Evolutionary conservation across 257 asterid species (phyloP).

Genomic region (Vinca minor): DNA sequence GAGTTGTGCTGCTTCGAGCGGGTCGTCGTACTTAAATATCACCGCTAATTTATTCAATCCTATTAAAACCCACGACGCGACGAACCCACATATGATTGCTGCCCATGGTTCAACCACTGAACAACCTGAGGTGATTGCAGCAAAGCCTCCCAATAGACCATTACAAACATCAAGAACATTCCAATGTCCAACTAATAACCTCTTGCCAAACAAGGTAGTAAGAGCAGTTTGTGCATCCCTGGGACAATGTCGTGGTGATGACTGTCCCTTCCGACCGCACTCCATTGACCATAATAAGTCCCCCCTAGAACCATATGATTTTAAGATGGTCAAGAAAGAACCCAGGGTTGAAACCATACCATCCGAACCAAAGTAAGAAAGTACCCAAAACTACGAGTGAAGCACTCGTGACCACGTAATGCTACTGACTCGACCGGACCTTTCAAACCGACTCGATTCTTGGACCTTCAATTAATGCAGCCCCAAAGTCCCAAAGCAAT

Average conservation of each 20-base stretch:
- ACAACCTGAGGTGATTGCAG: constrained; percentile 64
- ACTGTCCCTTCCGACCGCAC: constrained; percentile 62
- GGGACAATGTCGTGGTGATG: constrained; percentile 58
- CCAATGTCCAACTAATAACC: constrained; percentile 57
- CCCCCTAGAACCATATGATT: constrained; percentile 35
- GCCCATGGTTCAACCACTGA: constrained; percentile 73
- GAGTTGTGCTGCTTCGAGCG: constrained; percentile 61
- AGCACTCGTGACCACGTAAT: constrained; percentile 55
- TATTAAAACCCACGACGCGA: constrained; percentile 52
- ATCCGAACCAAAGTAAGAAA: constrained; percentile 62
- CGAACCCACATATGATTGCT: constrained; percentile 56
- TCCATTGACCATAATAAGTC: constrained; percentile 55
- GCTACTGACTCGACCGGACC: constrained; percentile 47
- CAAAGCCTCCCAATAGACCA: constrained; percentile 58
- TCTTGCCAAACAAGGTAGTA: constrained; percentile 49
- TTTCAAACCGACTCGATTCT: constrained; percentile 59
- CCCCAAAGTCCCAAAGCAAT: constrained; percentile 72
- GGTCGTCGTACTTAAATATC: constrained; percentile 47
- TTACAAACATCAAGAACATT: constrained; percentile 57
- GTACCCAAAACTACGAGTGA: constrained; percentile 54
- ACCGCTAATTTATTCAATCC: constrained; percentile 50
- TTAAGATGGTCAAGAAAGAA: constrained; percentile 41
- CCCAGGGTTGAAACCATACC: constrained; percentile 74
- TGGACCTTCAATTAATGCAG: constrained; percentile 58
- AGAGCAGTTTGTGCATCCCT: constrained; percentile 65